Base-by-base conservation (phyloP, 2,329 filamentous ascomycete genomes). In the Sporothrix euskadiensis region DNA sequence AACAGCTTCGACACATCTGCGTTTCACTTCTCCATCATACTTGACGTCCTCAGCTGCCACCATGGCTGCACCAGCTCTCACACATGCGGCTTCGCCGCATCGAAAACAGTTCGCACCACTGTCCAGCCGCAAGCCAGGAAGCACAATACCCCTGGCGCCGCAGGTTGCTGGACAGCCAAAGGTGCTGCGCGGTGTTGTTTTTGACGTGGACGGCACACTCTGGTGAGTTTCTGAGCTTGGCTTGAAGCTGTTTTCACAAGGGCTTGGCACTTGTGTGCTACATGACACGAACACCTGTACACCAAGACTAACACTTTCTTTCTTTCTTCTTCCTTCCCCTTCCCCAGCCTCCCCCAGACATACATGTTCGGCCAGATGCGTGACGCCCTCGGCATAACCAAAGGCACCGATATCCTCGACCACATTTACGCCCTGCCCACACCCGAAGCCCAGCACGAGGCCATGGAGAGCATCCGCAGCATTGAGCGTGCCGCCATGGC, bases 281-380 rank as follows among this genome's bases (percentile, higher is more conserved):
- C 61, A 57, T 59, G 44, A 19, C 44, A 49, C 44, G 14, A 56
- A 14, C 52, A 56, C 52, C 26, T 49, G 22, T 66, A 41, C 10
- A 30, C 61, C 61, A 41, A 30, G 16, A 35, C 59, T 61, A 12
- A 66, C 57, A 10, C 35, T 8, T 0, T 39, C 69, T 10, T 10
- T 26, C 14, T 7, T 26, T 2, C 70, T 32, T 30, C 52, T 4
- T 8, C 10, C 19, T 32, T 30, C 41, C 47, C 22, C 14, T 47
- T 5, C 16, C 12, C 7, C 57, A 97, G 94, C 80, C 84, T 94
- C 73, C 95, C 95, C 0, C 95, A 98, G 82, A 96, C 92, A 78
- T 93, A 97, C 87, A 99, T 98, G 95, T 98, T 98, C 83, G 81
- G 83, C 26, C 88, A 97, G 79, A 98, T 99, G 95, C 91, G 91